Conservation (phyloP, 139 green algal genomes). For the Haematococcus lacustris region DNA sequence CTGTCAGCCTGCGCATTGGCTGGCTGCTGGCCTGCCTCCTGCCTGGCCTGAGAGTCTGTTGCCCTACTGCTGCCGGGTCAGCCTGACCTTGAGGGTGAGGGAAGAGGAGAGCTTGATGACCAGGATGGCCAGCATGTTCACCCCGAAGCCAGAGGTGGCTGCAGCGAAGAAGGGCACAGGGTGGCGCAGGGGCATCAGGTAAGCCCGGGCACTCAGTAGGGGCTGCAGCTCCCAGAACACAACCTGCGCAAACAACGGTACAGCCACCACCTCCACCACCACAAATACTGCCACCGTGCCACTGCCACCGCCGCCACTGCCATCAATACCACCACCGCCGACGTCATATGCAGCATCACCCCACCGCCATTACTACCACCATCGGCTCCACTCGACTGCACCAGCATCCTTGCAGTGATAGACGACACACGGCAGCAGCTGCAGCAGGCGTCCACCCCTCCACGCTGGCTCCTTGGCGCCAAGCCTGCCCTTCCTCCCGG, state of each 20-base stretch:
- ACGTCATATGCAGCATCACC: too few relatives aligned
- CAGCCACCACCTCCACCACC: too few relatives aligned
- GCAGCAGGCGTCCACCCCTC: too few relatives aligned
- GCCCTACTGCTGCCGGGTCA: background rate
- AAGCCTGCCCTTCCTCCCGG: too few relatives aligned
- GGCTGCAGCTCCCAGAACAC: background rate
- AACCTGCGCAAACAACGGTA: background rate
- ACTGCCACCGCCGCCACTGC: too few relatives aligned
- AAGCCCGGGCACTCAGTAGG: background rate
- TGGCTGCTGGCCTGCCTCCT: background rate
- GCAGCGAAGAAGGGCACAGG: background rate
- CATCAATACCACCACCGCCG: too few relatives aligned
- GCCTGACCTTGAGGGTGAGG: constrained; percentile 46
- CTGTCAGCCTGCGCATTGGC: background rate
- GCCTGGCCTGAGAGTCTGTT: background rate
- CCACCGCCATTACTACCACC: too few relatives aligned
- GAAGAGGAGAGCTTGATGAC: constrained; percentile 52
- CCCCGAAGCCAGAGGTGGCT: background rate
- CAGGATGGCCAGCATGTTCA: constrained; percentile 7
- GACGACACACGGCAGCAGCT: too few relatives aligned
- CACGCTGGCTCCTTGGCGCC: too few relatives aligned
- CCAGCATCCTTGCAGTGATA: too few relatives aligned
- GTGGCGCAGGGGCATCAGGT: background rate
- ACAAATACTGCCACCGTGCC: too few relatives aligned
- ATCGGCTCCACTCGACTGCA: too few relatives aligned